Base-by-base conservation (phyloP, 139 green algal genomes). In the Parachlorella kessleri region DNA sequence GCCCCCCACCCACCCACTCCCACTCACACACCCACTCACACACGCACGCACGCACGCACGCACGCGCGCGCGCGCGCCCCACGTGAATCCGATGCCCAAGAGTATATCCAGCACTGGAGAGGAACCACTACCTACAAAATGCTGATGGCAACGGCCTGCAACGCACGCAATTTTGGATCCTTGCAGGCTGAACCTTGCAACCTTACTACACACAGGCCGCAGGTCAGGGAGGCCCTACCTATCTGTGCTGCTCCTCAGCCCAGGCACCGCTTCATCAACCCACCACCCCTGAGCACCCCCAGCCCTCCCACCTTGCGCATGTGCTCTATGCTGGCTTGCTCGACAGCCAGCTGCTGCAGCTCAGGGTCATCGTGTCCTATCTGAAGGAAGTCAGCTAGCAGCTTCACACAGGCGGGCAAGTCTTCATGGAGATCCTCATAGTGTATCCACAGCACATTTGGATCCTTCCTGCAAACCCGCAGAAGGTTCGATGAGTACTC, bases 381-480 rank as follows among this genome's bases (percentile, higher is more conserved):
- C 2, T 70, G 66, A 23, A 89, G 54, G 36, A 89, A 89, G 26
- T 76, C 39, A 23, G 85, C 70, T 30, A 90, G 77, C 18, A 81
- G 67, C 9, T 41, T 30, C 38, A 88, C 85, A 10, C 35, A 73
- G 0, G 53, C 79, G 21, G 41, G 37, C 59, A 84, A 41, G 67
- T 90, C 68, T n/a, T 71, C 39, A n/a, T 86, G 75, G 36, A 90
- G 48, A 73, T 90, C 78, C 33, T 90, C 85, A n/a, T 87, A 90
- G 30, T 83, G 77, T 35, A 90, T 64, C 75, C 77, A 90, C 42
- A 90, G 81, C 35, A 90, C 68, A 37, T 76, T 70, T 36, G 55
- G 28, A 74, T 89, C 84, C 1, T 21, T 42, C 71, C 73, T 77
- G 72, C 40, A 59, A 21, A 8, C 10, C 7, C n/a, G n/a, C n/a